A percentile compares a stretch with the other conserved stretches of the same genome.
phyloP scores from a whole-genome alignment of 1,284 basidiomycete species.

The Naganishia sp. region DNA sequence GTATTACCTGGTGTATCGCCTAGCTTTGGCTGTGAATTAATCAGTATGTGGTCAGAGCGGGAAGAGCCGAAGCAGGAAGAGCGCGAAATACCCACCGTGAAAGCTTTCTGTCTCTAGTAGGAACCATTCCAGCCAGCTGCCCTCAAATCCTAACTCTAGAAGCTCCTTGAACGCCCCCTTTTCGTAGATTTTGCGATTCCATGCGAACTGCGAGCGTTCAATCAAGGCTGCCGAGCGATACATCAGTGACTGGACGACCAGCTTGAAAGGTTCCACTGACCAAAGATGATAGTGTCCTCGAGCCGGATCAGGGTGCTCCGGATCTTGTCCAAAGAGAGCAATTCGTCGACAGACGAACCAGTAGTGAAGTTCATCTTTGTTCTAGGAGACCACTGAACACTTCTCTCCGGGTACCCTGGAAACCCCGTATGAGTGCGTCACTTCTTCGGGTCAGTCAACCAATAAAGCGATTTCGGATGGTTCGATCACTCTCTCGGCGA shows the following conservation, averaged over 20 bases:
- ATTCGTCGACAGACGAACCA: slow-evolving; percentile 65
- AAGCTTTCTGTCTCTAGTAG: slow-evolving; percentile 90
- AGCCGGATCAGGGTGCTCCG: slow-evolving; percentile 82
- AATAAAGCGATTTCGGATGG: slow-evolving; percentile 4
- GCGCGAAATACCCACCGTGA: slow-evolving; percentile 68
- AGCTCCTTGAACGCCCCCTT: slow-evolving; percentile 76
- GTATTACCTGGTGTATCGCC: slow-evolving; percentile 80
- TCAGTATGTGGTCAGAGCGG: slow-evolving; percentile 1
- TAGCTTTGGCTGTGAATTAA: slow-evolving; percentile 72
- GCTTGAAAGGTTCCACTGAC: slow-evolving; percentile 45
- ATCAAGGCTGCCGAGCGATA: slow-evolving; percentile 65
- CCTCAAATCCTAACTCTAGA: slow-evolving; percentile 68
- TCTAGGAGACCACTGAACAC: too few relatives aligned
- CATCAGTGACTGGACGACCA: background rate
- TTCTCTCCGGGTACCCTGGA: too few relatives aligned
- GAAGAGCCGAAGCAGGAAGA: background rate
- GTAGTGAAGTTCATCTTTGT: slow-evolving; percentile 52
- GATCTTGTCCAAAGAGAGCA: slow-evolving; percentile 81
- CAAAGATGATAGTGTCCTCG: slow-evolving; percentile 98
- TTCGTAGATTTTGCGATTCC: slow-evolving; percentile 88
- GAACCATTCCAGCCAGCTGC: slow-evolving; percentile 97
- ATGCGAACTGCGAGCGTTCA: slow-evolving; percentile 94
- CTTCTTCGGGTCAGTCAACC: background rate
- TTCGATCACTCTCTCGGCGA: slow-evolving; percentile 25
- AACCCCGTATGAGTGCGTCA: background rate